phyloP scores from a whole-genome alignment of 345 rosid genomes.

The Eucalyptus guilfoylei region DNA sequence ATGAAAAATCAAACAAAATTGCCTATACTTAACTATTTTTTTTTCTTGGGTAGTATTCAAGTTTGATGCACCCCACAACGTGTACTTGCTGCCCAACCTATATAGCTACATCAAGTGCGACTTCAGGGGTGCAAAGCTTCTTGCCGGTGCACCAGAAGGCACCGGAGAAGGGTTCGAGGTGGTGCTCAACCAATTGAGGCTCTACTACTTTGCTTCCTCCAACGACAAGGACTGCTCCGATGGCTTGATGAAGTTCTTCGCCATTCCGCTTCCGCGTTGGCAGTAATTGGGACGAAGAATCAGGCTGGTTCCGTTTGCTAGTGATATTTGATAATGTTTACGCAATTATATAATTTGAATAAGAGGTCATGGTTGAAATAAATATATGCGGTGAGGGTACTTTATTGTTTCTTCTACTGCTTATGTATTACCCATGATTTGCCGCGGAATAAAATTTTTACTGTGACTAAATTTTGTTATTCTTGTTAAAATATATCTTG shows the following conservation, averaged over 20 bases:
- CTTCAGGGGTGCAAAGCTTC: not conserved
- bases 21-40: not conserved
- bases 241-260: conserved; percentile 8
- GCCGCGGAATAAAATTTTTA: not conserved
- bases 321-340: not conserved
- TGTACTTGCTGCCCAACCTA: conserved; percentile 4
- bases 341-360: not conserved
- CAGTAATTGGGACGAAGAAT: not conserved
- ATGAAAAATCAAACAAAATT: not conserved
- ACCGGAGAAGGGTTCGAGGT: not conserved
- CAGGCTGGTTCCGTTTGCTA: not conserved
- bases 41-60: conserved; percentile 2
- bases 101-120: conserved; percentile 2
- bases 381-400: not conserved
- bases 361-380: not conserved
- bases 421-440: not conserved
- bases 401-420: not conserved
- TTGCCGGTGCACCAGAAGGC: not conserved
- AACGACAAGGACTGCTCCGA: not conserved
- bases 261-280: not conserved
- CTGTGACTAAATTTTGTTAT: fast-evolving
- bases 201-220: conserved; percentile 2
- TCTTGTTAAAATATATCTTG: too few species aligned
- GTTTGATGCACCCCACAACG: conserved; percentile 1
- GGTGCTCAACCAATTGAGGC: not conserved